A percentile compares a stretch with the other conserved stretches of the same genome.
phyloP scores from a whole-genome alignment of 352 stramenopile genomes.

The Phytophthora meadii region DNA sequence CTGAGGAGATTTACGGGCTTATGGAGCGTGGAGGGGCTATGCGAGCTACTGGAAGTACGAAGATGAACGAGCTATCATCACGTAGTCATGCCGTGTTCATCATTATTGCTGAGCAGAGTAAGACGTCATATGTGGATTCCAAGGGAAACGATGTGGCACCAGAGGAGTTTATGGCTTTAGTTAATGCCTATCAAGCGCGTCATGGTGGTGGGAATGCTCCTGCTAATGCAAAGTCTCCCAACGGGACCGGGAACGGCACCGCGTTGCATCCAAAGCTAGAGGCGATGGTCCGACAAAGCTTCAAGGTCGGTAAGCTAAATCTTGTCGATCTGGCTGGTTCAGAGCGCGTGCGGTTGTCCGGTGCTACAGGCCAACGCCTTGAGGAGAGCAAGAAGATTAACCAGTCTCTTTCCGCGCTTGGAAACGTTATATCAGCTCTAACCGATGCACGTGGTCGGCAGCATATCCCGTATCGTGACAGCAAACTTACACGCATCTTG shows the following conservation, averaged over 20 bases:
- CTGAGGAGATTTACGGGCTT: constrained; percentile 94
- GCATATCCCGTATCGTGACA: constrained; percentile 95
- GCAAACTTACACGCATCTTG: constrained; percentile 94
- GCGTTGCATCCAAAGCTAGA: constrained; percentile 80
- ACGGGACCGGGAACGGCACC: constrained; percentile 40
- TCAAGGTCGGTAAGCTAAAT: constrained; percentile 96
- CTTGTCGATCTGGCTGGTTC: constrained; percentile 93
- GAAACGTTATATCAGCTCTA: constrained; percentile 92
- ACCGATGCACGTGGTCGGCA: constrained; percentile 87
- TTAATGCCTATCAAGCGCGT: constrained; percentile 77
- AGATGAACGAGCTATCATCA: constrained; percentile 91
- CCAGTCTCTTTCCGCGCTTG: constrained; percentile 89
- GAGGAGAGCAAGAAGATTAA: constrained; percentile 96
- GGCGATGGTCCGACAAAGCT: constrained; percentile 92
- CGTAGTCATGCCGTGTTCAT: constrained; percentile 94
- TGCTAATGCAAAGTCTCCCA: constrained; percentile 20
- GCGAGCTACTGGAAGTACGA: constrained; percentile 84
- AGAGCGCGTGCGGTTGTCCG: constrained; percentile 89
- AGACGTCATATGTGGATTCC: constrained; percentile 89
- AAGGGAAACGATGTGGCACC: constrained; percentile 80
- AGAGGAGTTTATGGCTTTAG: constrained; percentile 87
- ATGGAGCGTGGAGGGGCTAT: constrained; percentile 92
- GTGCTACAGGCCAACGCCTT: constrained; percentile 86
- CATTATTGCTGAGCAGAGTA: constrained; percentile 94
- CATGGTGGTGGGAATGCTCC: constrained; percentile 35